Percentiles rank a stretch among this genome's conserved stretches.
Conservation (phyloP, 169 alveolate species). For the Eimeria tenella region DNA sequence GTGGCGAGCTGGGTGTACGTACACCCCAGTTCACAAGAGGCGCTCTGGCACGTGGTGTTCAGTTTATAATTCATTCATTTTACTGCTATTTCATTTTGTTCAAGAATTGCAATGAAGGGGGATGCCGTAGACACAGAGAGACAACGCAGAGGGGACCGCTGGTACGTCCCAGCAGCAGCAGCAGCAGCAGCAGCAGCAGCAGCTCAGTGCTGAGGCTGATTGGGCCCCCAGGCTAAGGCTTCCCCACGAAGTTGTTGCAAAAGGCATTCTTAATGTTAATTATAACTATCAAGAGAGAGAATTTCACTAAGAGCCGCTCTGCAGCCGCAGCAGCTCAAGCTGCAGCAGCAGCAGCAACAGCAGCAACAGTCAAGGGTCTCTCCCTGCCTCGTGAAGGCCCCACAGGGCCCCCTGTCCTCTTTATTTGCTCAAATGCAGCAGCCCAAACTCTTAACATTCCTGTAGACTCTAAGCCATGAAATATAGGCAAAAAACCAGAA, state of each 20-base stretch:
- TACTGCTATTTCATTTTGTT: no score
- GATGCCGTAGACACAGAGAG: no score
- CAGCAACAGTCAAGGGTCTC: not conserved
- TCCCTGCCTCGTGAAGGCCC: not conserved
- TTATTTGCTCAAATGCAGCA: no score
- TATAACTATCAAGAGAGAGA: no score
- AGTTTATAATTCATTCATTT: no score
- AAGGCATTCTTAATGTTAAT: no score
- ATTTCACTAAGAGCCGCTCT: no score
- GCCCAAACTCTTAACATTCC: not conserved
- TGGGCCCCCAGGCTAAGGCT: not conserved
- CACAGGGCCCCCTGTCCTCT: constrained; percentile 5
- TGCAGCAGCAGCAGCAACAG: not conserved
- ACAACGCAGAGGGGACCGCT: no score
- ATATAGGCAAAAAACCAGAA: not conserved
- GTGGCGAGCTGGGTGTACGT: not conserved
- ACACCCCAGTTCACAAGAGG: not conserved
- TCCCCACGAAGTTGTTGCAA: no score
- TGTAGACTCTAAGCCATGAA: not conserved
- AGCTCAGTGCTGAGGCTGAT: not conserved
- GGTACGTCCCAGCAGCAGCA: not conserved
- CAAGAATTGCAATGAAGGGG: no score
- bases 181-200: not conserved
- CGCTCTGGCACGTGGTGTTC: no score
- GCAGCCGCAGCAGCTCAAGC: not conserved